Base-by-base conservation (phyloP, 257 asterid species). In the Lycium ferocissimum region DNA sequence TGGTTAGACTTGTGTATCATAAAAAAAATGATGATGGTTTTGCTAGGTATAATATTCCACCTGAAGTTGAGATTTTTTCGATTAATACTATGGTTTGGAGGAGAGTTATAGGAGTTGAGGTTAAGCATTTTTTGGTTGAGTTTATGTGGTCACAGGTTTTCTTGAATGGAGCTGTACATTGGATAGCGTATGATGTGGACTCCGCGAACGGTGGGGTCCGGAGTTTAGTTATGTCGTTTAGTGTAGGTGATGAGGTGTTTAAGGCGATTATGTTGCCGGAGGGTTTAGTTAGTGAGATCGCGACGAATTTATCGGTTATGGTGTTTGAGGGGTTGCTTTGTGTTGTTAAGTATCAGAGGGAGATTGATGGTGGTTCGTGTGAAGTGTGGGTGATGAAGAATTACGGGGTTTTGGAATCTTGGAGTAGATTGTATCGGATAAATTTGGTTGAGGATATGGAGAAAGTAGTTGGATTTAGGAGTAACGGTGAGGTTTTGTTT, bases 301-400 rank as follows among this genome's bases (percentile, higher is more conserved):
- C 73, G 2, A 72, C 82, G 6, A 71, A 70, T 69, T 76, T 92
- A 81, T 43, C 26, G 51, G 47, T 91, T 35, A 69, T 66, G 37
- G 66, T 63, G 1, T 84, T 84, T 54, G 88, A 71, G 87, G 90
- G 80, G n/a, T 85, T 87, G 1, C 91, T 94, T 57, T 90, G 83
- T 4, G 92, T 88, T 82, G 57, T 87, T 22, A 86, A 86, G 45
- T 86, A 84, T 38, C 78, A 58, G 17, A 85, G 75, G 67, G 84
- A 54, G 20, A 58, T 51, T 7, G 86, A 81, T 11, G 61, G 9
- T 49, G 82, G 58, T 43, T 82, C n/a, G 2, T 89, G 89, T 85
- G 87, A 83, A 81, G 88, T 94, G 79, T 94, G 95, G 98, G 83
- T 87, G 84, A 92, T 92, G 98, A 85, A 88, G 86, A 89, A 87